Percentiles rank a stretch among this genome's conserved stretches.
phyloP scores from a whole-genome alignment of 208 protist species.

The Trypanosoma conorhini region DNA sequence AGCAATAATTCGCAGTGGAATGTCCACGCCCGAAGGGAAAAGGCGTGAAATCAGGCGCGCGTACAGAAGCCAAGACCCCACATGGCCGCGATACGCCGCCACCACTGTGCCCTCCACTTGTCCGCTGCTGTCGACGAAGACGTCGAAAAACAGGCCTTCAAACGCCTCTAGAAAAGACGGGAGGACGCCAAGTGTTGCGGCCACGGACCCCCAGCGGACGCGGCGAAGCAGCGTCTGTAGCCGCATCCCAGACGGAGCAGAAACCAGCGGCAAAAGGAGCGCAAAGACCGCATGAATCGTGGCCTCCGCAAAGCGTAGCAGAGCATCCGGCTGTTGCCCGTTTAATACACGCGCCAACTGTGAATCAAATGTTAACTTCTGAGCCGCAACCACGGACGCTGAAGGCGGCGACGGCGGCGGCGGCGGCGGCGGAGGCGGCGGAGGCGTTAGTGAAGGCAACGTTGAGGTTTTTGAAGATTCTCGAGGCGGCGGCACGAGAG shows the following conservation, averaged over 20 bases:
- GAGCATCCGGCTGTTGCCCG: slow-evolving; percentile 10
- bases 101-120: slow-evolving; percentile 17
- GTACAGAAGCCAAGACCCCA: slow-evolving; percentile 35
- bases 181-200: slow-evolving; percentile 26
- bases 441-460: background rate
- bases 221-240: slow-evolving; percentile 23
- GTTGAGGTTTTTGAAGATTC: slow-evolving; percentile 17
- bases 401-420: background rate
- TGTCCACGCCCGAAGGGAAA: slow-evolving; percentile 25
- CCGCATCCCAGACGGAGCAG: slow-evolving; percentile 23
- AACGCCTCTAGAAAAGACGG: slow-evolving; percentile 32
- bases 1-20: slow-evolving; percentile 34
- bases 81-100: slow-evolving; percentile 22
- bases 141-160: slow-evolving; percentile 46
- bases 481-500: background rate
- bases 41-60: slow-evolving; percentile 32
- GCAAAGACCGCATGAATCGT: slow-evolving; percentile 34
- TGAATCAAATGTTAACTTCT: slow-evolving; percentile 23
- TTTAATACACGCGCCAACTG: slow-evolving; percentile 22
- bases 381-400: background rate
- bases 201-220: slow-evolving; percentile 27
- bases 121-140: background rate
- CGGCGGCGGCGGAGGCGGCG: too few relatives aligned
- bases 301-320: slow-evolving; percentile 28
- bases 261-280: slow-evolving; percentile 25